phyloP scores from a whole-genome alignment of 2,329 filamentous ascomycete species.

The Trichoderma oligosporum region DNA sequence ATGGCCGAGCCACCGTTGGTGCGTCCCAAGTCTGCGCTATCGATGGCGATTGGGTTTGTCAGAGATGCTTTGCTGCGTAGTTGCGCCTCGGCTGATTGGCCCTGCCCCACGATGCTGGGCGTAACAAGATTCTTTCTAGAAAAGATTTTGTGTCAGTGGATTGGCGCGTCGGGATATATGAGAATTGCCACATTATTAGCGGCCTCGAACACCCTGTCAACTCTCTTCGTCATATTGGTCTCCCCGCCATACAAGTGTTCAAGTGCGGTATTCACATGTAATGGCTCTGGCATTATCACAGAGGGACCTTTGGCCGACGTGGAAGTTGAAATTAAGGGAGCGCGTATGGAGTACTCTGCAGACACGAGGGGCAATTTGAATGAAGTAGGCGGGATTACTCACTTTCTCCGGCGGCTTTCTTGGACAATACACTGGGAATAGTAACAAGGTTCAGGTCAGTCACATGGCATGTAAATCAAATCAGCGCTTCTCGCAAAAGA shows the following conservation, averaged over 20 bases:
- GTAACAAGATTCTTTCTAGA: conserved; percentile 44
- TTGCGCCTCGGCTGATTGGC: conserved; percentile 44
- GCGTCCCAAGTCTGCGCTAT: conserved; percentile 38
- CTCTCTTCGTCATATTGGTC: neutral
- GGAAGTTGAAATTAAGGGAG: neutral
- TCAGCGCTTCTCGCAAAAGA: neutral
- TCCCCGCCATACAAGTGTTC: neutral
- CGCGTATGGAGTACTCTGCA: neutral
- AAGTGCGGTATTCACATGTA: neutral
- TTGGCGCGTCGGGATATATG: neutral
- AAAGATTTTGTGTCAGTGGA: conserved; percentile 14
- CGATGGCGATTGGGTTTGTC: conserved; percentile 29
- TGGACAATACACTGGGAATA: conserved; percentile 62
- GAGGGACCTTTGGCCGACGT: neutral
- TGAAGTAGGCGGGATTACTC: conserved; percentile 39
- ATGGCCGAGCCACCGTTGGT: conserved; percentile 36
- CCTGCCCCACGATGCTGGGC: conserved; percentile 36
- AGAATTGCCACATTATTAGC: neutral
- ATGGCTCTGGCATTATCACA: neutral
- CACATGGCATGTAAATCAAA: neutral
- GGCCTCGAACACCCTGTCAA: neutral
- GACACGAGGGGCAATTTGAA: neutral
- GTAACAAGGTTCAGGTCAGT: conserved; percentile 9
- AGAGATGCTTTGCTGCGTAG: conserved; percentile 39
- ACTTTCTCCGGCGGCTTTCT: conserved; percentile 84